A percentile compares a stretch with the other conserved stretches of the same genome.
Conservation (phyloP, 305 asterid genomes). For the Petunia hybrid region DNA sequence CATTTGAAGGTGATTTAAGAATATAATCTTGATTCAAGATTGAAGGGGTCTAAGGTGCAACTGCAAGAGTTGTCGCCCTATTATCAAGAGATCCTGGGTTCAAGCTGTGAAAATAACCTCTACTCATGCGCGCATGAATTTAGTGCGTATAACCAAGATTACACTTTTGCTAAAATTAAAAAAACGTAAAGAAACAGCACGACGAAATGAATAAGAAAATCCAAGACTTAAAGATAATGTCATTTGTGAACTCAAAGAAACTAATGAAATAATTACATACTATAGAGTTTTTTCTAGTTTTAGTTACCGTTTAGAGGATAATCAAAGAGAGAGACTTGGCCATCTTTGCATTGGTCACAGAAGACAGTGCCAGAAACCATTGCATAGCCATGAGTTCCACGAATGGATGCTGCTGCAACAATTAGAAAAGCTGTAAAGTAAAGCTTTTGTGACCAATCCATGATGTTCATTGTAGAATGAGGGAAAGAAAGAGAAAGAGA, state of each 20-base stretch:
- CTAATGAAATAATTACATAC: neutral
- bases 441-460: constrained; percentile 47
- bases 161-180: neutral
- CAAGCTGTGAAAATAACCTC: neutral
- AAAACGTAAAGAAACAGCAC: neutral
- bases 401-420: constrained; percentile 44
- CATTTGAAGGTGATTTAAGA: neutral
- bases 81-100: neutral
- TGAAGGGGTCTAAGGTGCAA: neutral
- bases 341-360: constrained; percentile 97
- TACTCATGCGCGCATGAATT: neutral
- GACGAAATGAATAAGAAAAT: constrained; percentile 14
- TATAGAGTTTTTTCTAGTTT: neutral
- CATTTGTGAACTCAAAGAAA: neutral
- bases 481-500: constrained; percentile 34
- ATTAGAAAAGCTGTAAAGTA: constrained; percentile 55
- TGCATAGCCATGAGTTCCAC: constrained; percentile 58
- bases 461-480: constrained; percentile 20
- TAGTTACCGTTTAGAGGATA: constrained; percentile 71
- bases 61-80: neutral
- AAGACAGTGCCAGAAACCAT: constrained; percentile 82
- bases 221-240: neutral
- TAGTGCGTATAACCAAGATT: neutral
- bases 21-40: neutral
- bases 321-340: constrained; percentile 77